Evolutionary conservation across 1,284 basidiomycete species (phyloP), one percentile per base, ranked within the genome.

Genomic region (Pholiota adiposa): DNA sequence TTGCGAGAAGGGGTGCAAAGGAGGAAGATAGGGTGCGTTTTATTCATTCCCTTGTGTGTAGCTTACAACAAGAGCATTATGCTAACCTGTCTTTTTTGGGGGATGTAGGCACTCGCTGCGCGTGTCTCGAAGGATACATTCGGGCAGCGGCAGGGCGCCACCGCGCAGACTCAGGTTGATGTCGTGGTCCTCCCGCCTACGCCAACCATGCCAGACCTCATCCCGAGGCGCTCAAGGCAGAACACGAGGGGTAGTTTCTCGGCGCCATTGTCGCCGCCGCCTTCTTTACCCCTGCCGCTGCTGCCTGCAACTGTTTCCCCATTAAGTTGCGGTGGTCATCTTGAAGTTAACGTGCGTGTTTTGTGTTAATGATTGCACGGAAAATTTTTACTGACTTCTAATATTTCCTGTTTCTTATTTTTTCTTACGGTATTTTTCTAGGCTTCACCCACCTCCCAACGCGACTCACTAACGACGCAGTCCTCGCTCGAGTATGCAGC

Each of bases 181-280:
- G 57, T 58, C 27, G 23, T 40, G 18, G 51, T 58, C 6, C 51
- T 46, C 9, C 57, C 57, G 23, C 57, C 57, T 16, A 58, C 51
- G 18, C 57, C 57, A 21, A 46, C 57, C 16, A 43, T 33, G 14
- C 43, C 41, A 9, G 36, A 36, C 36, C 53, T 51, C 31, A 8
- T 40, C 8, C 38, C 52, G 16, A 16, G 34, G 16, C 51, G 44
- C 19, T 57, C 60, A 12, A 49, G 54, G 16, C 46, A 56, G 38
- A 44, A 38, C 31, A 18, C 51, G 29, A 44, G 31, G 29, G 27
- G 29, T 38, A 53, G 14, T n/a, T n/a, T n/a, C 11, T 38, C 36
- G n/a, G 49, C 60, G 16, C 60, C 60, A 7, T 31, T 54, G 31
- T 61, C 63, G 27, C 61, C 65, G 25, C 65, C 65, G 2, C 65